phyloP scores from a whole-genome alignment of 2,329 filamentous ascomycete species.

The Colletotrichum theobromicola region DNA sequence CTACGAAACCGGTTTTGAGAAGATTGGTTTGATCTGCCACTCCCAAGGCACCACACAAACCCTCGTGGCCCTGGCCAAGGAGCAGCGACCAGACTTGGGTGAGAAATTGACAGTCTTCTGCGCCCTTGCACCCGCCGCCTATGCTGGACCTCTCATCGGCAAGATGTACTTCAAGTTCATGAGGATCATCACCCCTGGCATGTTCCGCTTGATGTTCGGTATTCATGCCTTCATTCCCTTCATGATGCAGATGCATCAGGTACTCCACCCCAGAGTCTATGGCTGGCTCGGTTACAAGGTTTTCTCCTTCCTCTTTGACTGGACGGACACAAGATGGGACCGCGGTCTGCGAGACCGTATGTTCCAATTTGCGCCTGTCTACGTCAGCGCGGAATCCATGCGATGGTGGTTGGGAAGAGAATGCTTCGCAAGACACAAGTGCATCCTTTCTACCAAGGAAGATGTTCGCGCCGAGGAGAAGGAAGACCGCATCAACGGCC shows the following conservation, averaged over 20 bases:
- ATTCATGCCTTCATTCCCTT: slow-evolving; percentile 93
- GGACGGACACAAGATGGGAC: slow-evolving; percentile 88
- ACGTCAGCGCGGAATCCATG: slow-evolving; percentile 89
- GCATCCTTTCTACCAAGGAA: slow-evolving; percentile 82
- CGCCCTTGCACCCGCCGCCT: slow-evolving; percentile 87
- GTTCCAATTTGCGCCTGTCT: slow-evolving; percentile 92
- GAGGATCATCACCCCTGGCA: slow-evolving; percentile 74
- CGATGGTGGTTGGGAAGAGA: slow-evolving; percentile 93
- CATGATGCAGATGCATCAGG: slow-evolving; percentile 83
- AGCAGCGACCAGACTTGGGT: slow-evolving; percentile 85
- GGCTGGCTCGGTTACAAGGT: slow-evolving; percentile 86
- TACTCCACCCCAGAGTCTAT: slow-evolving; percentile 72
- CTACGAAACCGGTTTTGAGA: slow-evolving; percentile 80
- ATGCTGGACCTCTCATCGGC: slow-evolving; percentile 84
- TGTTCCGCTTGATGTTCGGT: slow-evolving; percentile 85
- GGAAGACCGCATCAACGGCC: slow-evolving; percentile 56
- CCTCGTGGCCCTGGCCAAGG: slow-evolving; percentile 85
- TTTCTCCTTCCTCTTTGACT: slow-evolving; percentile 88
- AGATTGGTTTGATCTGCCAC: slow-evolving; percentile 83
- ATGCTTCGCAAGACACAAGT: slow-evolving; percentile 81
- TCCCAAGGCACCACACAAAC: slow-evolving; percentile 92
- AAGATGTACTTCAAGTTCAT: slow-evolving; percentile 95
- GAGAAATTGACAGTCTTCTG: slow-evolving; percentile 88
- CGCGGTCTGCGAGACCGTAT: slow-evolving; percentile 77
- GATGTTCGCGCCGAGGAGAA: slow-evolving; percentile 67